A percentile compares a stretch with the other conserved stretches of the same genome.
Evolutionary conservation across 495 filamentous ascomycete genomes (phyloP).

Genomic region (Hamigera avellanea): DNA sequence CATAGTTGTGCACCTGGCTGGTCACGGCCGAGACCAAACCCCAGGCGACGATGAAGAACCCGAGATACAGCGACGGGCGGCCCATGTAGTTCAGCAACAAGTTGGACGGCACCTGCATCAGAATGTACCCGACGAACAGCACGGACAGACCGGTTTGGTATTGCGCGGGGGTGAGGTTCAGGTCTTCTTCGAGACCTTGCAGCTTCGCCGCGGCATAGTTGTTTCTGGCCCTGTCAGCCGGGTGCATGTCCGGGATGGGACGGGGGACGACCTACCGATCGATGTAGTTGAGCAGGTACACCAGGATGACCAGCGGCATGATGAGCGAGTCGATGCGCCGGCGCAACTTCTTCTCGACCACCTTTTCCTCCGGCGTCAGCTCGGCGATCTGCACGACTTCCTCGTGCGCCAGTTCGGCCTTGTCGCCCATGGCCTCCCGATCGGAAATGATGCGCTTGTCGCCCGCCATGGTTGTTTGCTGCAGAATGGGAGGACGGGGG

Average conservation of each 20-base stretch:
- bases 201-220: slow-evolving; percentile 45
- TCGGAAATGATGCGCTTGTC: slow-evolving; percentile 18
- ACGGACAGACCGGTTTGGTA: slow-evolving; percentile 39
- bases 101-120: slow-evolving; percentile 50
- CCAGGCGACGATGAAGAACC: slow-evolving; percentile 42
- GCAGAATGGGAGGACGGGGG: no score
- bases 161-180: slow-evolving; percentile 25
- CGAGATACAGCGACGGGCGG: slow-evolving; percentile 33
- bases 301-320: slow-evolving; percentile 43
- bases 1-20: slow-evolving; percentile 38
- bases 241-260: not conserved
- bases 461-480: slow-evolving; percentile 10
- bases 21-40: slow-evolving; percentile 41
- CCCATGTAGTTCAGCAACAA: slow-evolving; percentile 47
- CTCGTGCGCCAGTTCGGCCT: slow-evolving; percentile 27
- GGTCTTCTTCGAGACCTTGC: slow-evolving; percentile 38
- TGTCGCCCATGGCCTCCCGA: slow-evolving; percentile 28
- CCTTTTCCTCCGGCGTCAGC: slow-evolving; percentile 33
- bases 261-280: slow-evolving; percentile 24
- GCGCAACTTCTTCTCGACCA: slow-evolving; percentile 34
- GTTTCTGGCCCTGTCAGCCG: slow-evolving; percentile 23
- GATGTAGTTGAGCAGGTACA: slow-evolving; percentile 48
- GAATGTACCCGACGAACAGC: slow-evolving; percentile 43
- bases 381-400: slow-evolving; percentile 27
- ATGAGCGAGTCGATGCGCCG: slow-evolving; percentile 39